Evolutionary conservation across 768 basidiomycete genomes (phyloP).

Genomic region (Auriculariales sp.): DNA sequence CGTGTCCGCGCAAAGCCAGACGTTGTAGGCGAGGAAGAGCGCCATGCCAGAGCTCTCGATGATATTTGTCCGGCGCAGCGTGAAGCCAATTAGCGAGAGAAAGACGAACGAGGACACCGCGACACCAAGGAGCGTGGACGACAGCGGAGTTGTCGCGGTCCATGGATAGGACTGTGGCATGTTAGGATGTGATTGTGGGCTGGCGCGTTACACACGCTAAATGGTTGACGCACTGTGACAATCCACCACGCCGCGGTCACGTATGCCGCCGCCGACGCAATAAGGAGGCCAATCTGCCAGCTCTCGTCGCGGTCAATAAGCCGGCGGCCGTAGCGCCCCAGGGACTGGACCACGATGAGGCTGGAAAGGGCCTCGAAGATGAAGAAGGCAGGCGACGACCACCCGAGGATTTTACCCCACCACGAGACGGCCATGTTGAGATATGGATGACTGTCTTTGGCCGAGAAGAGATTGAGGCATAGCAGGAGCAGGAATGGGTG

Average conservation of each 20-base stretch:
- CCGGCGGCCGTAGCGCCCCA: conserved; percentile 63
- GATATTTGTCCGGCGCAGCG: conserved; percentile 75
- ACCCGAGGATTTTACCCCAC: conserved; percentile 61
- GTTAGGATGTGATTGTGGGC: conserved; percentile 8
- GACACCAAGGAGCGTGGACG: conserved; percentile 78
- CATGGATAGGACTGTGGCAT: conserved; percentile 59
- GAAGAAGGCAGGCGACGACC: conserved; percentile 67
- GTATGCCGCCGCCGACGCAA: conserved; percentile 65
- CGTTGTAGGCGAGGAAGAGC: conserved; percentile 77
- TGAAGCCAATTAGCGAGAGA: conserved; percentile 84
- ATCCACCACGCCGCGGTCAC: conserved; percentile 82
- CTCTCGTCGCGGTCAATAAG: conserved; percentile 58
- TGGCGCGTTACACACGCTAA: not conserved
- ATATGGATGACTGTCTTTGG: conserved; percentile 40
- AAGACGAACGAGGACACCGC: conserved; percentile 82
- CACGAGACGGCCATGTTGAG: conserved; percentile 41
- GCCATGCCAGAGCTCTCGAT: conserved; percentile 83
- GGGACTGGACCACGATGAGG: conserved; percentile 65
- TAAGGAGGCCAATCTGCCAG: conserved; percentile 63
- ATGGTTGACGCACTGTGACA: conserved; percentile 40
- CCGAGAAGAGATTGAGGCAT: conserved; percentile 67
- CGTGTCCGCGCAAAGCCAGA: conserved; percentile 77
- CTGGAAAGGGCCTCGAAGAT: conserved; percentile 75
- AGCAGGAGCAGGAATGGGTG: conserved; percentile 77
- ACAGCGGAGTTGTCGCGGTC: conserved; percentile 69